Base-by-base conservation (phyloP, 106 monocot species). In the Xerophyta viscosa region DNA sequence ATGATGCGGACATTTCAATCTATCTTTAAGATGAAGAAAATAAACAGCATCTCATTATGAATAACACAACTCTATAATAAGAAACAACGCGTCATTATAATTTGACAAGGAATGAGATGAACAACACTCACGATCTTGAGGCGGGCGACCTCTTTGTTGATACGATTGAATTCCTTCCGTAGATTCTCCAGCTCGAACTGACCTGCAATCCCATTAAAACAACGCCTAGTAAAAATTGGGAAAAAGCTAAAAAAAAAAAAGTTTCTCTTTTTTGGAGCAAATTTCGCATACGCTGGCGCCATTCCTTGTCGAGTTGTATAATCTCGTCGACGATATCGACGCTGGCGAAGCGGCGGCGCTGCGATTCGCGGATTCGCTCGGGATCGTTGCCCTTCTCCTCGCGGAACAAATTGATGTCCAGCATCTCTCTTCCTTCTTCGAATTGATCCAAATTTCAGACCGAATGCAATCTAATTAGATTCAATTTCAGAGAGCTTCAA, bases 281-380 rank as follows among this genome's bases (percentile, higher is more conserved):
- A n/a, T n/a, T n/a, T n/a, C n/a, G n/a, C 30, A 47, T 66, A 83
- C 92, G 79, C 26, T 83, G 74, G 67, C 92, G 82, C 92, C 92
- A 93, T 52, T 80, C 75, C 54, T 81, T 79, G 72, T 93, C 93
- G 80, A 93, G 93, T 14, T 39, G 65, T 66, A 93, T 88, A 72
- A 88, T 46, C 65, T 88, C 83, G 57, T 93, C 87, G 33, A 93
- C 87, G 59, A 93, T 1, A 31, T 87, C 83, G 58, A 93, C 93
- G 72, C 60, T 46, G 65, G 72, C 77, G 69, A 58, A 87, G n/a
- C 93, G 70, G 36, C 84, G 83, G 57, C 87, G 83, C 75, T 93
- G 93, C 6, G 93, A 93, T 72, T 93, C 87, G 31, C 93, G 93
- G 51, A 29, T 28, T 10, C 51, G 25, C 50, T 26, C 5, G 25